Conservation (phyloP, 116 monocot genomes). For the Zostera marina region DNA sequence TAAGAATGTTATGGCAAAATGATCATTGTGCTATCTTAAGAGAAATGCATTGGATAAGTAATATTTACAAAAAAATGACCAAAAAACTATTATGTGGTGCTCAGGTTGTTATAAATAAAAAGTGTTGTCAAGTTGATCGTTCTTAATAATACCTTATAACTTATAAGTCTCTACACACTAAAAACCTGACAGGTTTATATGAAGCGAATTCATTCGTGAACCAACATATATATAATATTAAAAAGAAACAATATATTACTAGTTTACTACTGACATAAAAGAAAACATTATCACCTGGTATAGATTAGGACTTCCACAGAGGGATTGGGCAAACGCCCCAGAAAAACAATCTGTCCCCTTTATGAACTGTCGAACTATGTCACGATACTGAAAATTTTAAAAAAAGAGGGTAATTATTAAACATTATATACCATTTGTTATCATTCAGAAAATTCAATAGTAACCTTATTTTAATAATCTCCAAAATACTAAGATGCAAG, state of each 20-base stretch:
- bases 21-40: not conserved
- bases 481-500: constrained; percentile 3
- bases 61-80: too few species aligned
- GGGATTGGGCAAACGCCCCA: constrained; percentile 81
- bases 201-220: too few species aligned
- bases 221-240: not conserved
- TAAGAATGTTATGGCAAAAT: not conserved
- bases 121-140: too few species aligned
- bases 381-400: constrained; percentile 54
- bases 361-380: constrained; percentile 81
- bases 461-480: not conserved
- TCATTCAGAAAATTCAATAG: too few species aligned
- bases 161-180: too few species aligned
- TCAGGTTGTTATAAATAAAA: too few species aligned
- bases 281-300: constrained; percentile 48
- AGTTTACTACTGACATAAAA: not conserved
- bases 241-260: not conserved
- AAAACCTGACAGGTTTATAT: too few species aligned
- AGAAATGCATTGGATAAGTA: not conserved
- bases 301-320: constrained; percentile 87
- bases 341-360: constrained; percentile 91
- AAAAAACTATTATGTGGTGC: too few species aligned
- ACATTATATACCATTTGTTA: too few species aligned
- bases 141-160: too few species aligned
- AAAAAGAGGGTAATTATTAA: not conserved